Conservation (phyloP, 345 rosid genomes). For the Syzygium grande region DNA sequence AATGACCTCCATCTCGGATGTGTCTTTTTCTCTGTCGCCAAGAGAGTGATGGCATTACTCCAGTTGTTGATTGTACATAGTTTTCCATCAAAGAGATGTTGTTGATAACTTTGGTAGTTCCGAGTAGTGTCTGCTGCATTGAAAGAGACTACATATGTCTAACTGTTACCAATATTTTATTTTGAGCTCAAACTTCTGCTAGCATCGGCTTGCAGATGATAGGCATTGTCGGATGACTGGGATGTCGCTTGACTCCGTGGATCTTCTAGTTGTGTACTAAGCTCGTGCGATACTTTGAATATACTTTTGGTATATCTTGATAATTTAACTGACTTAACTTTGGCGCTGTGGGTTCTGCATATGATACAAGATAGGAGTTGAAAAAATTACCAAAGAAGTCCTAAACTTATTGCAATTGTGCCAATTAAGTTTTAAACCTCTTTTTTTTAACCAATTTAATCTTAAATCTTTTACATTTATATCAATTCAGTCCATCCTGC, state of each 20-base stretch:
- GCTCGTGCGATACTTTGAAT: neutral
- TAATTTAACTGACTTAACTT: neutral
- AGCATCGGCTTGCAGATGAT: neutral
- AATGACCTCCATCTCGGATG: conserved; percentile 17
- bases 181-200: neutral
- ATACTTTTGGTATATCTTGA: neutral
- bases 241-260: neutral
- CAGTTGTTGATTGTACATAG: neutral
- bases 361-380: neutral
- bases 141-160: neutral
- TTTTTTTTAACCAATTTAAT: too few species aligned
- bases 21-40: neutral
- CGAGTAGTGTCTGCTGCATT: neutral
- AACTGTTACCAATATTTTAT: neutral
- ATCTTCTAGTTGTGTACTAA: neutral
- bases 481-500: too few species aligned
- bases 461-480: too few species aligned
- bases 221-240: neutral
- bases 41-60: neutral
- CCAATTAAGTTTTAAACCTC: too few species aligned
- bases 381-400: too few species aligned
- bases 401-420: too few species aligned
- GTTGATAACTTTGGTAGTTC: neutral
- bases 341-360: neutral
- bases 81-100: neutral